Conservation (phyloP, 495 filamentous ascomycete species). For the Hypoxylon fragiforme region DNA sequence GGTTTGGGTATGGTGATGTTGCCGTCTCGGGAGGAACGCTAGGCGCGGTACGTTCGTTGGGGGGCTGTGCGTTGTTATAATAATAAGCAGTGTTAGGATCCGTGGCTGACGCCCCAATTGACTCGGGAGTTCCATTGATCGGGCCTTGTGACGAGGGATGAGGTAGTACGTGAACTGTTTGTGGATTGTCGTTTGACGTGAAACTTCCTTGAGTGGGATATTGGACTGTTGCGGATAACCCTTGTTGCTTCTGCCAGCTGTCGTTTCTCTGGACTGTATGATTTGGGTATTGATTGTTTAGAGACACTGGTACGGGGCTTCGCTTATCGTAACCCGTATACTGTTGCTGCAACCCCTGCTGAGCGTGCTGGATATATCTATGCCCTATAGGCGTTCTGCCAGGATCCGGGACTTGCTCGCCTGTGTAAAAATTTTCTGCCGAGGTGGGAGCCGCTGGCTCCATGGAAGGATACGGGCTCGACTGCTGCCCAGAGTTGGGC, state of each 20-base stretch:
- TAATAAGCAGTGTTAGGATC: slow-evolving; percentile 56
- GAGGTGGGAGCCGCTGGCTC: slow-evolving; percentile 54
- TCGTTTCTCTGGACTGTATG: slow-evolving; percentile 49
- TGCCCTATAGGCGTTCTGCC: slow-evolving; percentile 43
- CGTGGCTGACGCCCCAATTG: slow-evolving; percentile 39
- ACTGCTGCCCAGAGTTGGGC: slow-evolving; percentile 55
- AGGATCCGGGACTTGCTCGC: slow-evolving; percentile 62
- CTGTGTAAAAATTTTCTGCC: slow-evolving; percentile 81
- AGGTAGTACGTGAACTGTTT: slow-evolving; percentile 35
- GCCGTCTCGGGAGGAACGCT: slow-evolving; percentile 41
- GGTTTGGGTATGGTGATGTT: slow-evolving; percentile 50
- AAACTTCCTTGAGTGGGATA: slow-evolving; percentile 45
- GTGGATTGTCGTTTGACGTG: slow-evolving; percentile 29
- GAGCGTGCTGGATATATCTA: slow-evolving; percentile 42
- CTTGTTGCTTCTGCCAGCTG: slow-evolving; percentile 47
- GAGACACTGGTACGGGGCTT: slow-evolving; percentile 39
- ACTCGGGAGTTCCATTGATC: slow-evolving; percentile 35
- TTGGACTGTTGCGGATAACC: slow-evolving; percentile 36
- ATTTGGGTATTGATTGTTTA: slow-evolving; percentile 51
- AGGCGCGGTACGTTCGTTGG: slow-evolving; percentile 39
- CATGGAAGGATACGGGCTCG: slow-evolving; percentile 70
- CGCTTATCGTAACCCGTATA: slow-evolving; percentile 46
- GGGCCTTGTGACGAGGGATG: slow-evolving; percentile 41
- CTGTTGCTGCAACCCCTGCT: slow-evolving; percentile 41
- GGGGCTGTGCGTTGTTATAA: slow-evolving; percentile 45